Conservation (phyloP, 2,329 filamentous ascomycete genomes). For the Ceratocystis variospora region DNA sequence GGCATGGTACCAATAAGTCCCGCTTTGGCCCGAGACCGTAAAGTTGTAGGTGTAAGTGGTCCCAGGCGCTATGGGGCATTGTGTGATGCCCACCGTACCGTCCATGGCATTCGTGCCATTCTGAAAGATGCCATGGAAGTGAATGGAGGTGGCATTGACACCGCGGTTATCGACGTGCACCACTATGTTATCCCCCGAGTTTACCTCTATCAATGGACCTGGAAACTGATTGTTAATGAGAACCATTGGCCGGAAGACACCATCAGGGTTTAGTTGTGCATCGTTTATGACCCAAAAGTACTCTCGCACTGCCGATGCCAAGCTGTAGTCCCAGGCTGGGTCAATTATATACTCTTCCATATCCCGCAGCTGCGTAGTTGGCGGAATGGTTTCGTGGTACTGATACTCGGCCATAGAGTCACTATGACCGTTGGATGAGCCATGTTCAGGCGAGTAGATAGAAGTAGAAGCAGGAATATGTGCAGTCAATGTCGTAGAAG, state of each 20-base stretch:
- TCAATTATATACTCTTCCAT: conserved; percentile 43
- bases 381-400: not conserved
- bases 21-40: conserved; percentile 39
- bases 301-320: conserved; percentile 37
- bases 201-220: conserved; percentile 56
- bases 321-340: conserved; percentile 40
- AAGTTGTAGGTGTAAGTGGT: conserved; percentile 54
- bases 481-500: not conserved
- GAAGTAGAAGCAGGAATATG: not conserved
- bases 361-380: conserved; percentile 24
- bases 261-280: conserved; percentile 46
- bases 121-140: conserved; percentile 68
- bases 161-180: conserved; percentile 57
- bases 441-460: not conserved
- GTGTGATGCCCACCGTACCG: conserved; percentile 52
- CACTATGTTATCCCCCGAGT: conserved; percentile 57
- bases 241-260: conserved; percentile 43
- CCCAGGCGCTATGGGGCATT: conserved; percentile 52
- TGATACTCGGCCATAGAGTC: not conserved
- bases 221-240: conserved; percentile 66
- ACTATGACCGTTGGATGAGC: not conserved
- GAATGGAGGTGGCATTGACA: conserved; percentile 51
- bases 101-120: conserved; percentile 63
- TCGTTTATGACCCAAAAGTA: conserved; percentile 47
- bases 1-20: conserved; percentile 49